Conservation (phyloP, 1,284 basidiomycete genomes). For the Inonotus hispidus region DNA sequence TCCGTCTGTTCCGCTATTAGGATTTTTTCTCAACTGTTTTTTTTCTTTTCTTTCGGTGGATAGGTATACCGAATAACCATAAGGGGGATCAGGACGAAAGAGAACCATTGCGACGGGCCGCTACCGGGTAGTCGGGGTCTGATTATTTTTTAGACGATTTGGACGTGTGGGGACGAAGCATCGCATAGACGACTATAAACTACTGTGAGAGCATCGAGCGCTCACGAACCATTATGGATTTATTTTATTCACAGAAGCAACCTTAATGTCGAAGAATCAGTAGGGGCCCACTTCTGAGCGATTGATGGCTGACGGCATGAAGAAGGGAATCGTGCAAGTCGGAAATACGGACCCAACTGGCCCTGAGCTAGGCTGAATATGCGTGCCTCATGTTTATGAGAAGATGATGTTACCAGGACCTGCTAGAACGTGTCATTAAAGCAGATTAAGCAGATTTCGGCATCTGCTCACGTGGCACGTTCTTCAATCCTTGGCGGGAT, state of each 20-base stretch:
- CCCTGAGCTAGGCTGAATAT: conserved; percentile 9
- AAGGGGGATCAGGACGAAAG: conserved; percentile 10
- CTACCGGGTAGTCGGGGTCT: conserved; percentile 14
- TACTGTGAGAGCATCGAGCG: conserved; percentile 12
- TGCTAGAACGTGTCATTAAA: conserved; percentile 1
- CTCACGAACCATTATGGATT: conserved; percentile 9
- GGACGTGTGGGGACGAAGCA: conserved; percentile 1
- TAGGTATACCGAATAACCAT: conserved; percentile 8
- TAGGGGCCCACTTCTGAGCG: background rate
- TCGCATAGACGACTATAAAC: conserved; percentile 4
- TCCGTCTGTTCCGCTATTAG: conserved; percentile 22
- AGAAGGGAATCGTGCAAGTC: background rate
- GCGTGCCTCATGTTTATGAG: conserved; percentile 5
- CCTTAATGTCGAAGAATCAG: conserved; percentile 7
- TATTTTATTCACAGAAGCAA: conserved; percentile 14
- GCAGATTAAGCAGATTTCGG: conserved; percentile 11
- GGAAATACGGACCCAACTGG: background rate
- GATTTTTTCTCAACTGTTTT: conserved; percentile 15
- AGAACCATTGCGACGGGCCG: conserved; percentile 14
- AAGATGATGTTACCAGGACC: conserved; percentile 1
- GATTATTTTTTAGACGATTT: conserved; percentile 10
- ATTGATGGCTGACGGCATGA: conserved; percentile 6
- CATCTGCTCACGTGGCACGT: conserved; percentile 1
- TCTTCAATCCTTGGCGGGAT: background rate
- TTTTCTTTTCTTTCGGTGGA: conserved; percentile 8